Conservation (phyloP, 306 rosid species). For the Acacia acuminata region DNA sequence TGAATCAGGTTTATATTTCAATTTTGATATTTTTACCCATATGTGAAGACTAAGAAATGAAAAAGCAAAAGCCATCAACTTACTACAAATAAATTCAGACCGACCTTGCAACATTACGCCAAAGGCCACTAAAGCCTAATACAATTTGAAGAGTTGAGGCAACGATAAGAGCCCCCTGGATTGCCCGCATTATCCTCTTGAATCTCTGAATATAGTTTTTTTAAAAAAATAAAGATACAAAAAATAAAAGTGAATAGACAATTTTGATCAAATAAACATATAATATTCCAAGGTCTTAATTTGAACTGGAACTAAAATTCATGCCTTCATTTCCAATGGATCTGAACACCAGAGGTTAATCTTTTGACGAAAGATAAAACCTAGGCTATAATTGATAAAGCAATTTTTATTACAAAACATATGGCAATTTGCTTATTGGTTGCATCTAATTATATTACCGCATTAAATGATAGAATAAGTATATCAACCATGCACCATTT, state of each 20-base stretch:
- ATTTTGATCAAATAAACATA: constrained; percentile 28
- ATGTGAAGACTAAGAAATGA: background rate
- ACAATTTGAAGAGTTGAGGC: constrained; percentile 99
- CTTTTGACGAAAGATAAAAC: constrained; percentile 9
- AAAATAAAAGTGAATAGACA: constrained; percentile 5
- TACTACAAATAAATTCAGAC: constrained; percentile 30
- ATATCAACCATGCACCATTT: constrained; percentile 25
- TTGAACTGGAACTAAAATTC: constrained; percentile 8
- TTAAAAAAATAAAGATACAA: background rate
- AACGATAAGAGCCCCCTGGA: constrained; percentile 92
- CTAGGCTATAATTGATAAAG: background rate
- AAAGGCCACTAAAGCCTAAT: constrained; percentile 97
- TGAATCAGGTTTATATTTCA: constrained; percentile 3
- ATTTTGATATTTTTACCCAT: constrained; percentile 10
- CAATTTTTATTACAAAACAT: constrained; percentile 4
- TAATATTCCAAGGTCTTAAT: constrained; percentile 8
- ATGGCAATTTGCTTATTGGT: background rate
- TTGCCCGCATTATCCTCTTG: constrained; percentile 90
- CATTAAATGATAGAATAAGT: constrained; percentile 17
- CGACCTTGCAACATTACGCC: constrained; percentile 97
- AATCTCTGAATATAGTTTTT: constrained; percentile 61
- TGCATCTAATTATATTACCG: background rate
- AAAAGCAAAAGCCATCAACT: constrained; percentile 12
- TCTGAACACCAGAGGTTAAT: constrained; percentile 6
- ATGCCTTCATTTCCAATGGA: constrained; percentile 2